These are phyloP conservation scores for Sabuloglossum arenarium DNA, from an alignment of 495 filamentous ascomycete species.

Conservation along the genomic window DNA sequence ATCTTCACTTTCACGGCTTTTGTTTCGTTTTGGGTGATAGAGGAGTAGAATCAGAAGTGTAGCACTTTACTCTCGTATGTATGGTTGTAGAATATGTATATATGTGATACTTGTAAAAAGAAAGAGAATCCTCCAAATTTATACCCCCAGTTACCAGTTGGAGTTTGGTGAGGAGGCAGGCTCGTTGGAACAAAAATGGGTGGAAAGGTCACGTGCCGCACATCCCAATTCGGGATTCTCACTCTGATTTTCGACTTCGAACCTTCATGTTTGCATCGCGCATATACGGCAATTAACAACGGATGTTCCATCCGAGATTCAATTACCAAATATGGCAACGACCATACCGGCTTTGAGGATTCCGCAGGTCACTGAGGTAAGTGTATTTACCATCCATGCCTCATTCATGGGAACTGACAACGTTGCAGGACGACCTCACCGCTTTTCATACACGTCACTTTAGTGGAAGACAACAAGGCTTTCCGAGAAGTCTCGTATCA, in stretches of 20 bases:
- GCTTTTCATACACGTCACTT: slow-evolving; percentile 3
- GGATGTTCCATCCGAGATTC: not conserved
- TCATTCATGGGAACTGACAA: not conserved
- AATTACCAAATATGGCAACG: not conserved
- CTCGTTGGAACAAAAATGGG: too few species aligned
- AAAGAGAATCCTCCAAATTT: too few species aligned
- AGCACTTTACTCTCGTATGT: not conserved
- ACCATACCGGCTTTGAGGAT: not conserved
- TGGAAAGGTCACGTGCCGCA: too few species aligned
- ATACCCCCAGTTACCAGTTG: too few species aligned
- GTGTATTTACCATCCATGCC: not conserved
- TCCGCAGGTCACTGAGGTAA: not conserved
- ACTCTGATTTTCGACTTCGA: too few species aligned
- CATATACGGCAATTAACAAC: too few species aligned
- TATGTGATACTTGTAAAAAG: too few species aligned
- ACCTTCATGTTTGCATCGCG: too few species aligned
- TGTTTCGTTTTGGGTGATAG: not conserved
- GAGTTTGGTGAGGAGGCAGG: too few species aligned
- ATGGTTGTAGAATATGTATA: too few species aligned
- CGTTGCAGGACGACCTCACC: not conserved
- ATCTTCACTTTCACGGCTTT: not conserved
- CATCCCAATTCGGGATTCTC: not conserved
- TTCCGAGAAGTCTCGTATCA: not conserved
- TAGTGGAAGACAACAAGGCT: not conserved
- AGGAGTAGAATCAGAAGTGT: not conserved